Evolutionary conservation across 768 basidiomycete species (phyloP), one percentile per base, ranked within the genome.

Genomic region (Tricholoma furcatifolium): DNA sequence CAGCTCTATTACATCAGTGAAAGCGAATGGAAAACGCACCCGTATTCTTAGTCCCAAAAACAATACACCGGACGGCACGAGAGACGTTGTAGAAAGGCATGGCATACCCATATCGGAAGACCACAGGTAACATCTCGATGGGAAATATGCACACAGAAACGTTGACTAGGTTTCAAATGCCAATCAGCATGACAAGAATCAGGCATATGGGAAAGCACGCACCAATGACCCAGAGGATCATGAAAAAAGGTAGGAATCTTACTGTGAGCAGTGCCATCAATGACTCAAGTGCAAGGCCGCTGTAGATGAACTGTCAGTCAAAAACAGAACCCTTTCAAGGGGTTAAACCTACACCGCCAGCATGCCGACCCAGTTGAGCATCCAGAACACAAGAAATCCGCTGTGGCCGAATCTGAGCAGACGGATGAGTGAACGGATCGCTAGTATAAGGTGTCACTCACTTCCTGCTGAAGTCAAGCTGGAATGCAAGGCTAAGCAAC

Each of bases 321-420:
- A 24, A 20, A 31, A 8, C 42, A 47, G 15, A 8, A 45, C 32
- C 14, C 36, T 34, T 51, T 24, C 14, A 20, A 43, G 31, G 43
- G n/a, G 4, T 7, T 17, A 7, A 36, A 68, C 79, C n/a, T 65
- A 76, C 81, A 82, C 67, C 1, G 83, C 72, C 7, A 75, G 62
- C 84, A 86, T 87, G 35, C 73, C 78, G 34, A 71, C 36, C 71
- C 75, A 86, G 52, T 78, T 80, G 54, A 84, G 67, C 81, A 84
- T 83, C 85, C 86, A 87, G 61, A 81, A 86, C 23, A 86, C 68
- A 31, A 85, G 55, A 57, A 87, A 83, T 0, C 85, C 85, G 0
- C 66, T 66, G 36, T 65, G 65, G 15, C 79, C 79, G 45, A 76
- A 82, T 50, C 78, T 74, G 46, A 35, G 36, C 12, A 35, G 15